A percentile compares a stretch with the other conserved stretches of the same genome.
Evolutionary conservation across 2,329 filamentous ascomycete species (phyloP).

Genomic region (Chalaropsis ovoidea): DNA sequence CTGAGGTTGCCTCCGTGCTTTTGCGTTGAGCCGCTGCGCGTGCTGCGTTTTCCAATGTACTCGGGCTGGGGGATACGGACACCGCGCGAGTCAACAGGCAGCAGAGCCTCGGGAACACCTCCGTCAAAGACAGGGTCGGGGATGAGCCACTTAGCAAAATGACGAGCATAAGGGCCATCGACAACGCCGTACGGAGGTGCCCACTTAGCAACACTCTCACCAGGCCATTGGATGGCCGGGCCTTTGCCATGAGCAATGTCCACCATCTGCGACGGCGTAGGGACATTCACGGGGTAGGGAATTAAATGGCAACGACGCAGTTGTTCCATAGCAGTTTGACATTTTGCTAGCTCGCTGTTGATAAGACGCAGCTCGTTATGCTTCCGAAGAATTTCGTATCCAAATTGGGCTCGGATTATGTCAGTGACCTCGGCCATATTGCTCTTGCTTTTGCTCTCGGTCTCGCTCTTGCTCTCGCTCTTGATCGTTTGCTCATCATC

Average conservation of each 20-base stretch:
- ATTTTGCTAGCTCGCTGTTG: conserved; percentile 92
- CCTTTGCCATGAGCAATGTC: conserved; percentile 67
- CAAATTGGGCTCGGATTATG: conserved; percentile 70
- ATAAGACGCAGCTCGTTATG: conserved; percentile 90
- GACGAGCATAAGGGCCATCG: conserved; percentile 84
- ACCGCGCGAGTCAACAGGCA: conserved; percentile 45
- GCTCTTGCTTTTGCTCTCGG: background rate
- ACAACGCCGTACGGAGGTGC: conserved; percentile 82
- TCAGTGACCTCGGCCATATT: conserved; percentile 21
- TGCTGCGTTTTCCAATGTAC: conserved; percentile 42
- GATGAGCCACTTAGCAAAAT: conserved; percentile 93
- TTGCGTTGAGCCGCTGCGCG: conserved; percentile 36
- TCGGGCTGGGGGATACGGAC: conserved; percentile 61
- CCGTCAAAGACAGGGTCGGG: conserved; percentile 81
- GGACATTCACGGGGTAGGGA: conserved; percentile 67
- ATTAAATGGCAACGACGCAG: conserved; percentile 85
- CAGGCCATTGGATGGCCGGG: conserved; percentile 52
- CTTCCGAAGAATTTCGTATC: conserved; percentile 84
- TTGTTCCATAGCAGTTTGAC: conserved; percentile 86
- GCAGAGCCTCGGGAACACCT: conserved; percentile 40
- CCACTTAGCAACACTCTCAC: conserved; percentile 60
- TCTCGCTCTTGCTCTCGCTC: conserved; percentile 8
- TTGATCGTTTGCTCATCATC: conserved; percentile 9
- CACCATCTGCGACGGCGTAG: conserved; percentile 56
- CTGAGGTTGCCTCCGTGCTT: conserved; percentile 42